Base-by-base conservation (phyloP, 108 stramenopile species). In the Pseudonitzschia multistriata region DNA sequence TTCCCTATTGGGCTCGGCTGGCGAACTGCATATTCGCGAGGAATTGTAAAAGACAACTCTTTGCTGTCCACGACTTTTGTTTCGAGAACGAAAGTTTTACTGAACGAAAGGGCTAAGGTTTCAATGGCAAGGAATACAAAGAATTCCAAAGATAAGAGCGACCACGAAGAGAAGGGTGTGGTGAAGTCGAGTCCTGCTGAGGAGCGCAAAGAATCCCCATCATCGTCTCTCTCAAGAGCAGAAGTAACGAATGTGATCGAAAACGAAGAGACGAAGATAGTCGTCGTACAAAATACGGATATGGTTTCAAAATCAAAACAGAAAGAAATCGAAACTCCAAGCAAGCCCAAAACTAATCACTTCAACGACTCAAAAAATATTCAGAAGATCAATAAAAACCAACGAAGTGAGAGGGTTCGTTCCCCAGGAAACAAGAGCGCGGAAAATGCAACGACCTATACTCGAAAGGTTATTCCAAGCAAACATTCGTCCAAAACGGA, bases 1-100 rank as follows among this genome's bases (percentile, higher is more conserved):
- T 50, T 92, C 13, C 85, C 86, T 39, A 68, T 79, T 60, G 85
- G 85, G 13, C 67, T 89, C 52, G 80, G 77, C 29, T 92, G 91
- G 88, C 73, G 85, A 61, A 77, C 83, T 30, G 87, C 82, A 27
- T 48, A 60, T 47, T 76, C 74, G 35, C 78, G 86, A 10, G 85
- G 87, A 25, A 80, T 90, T 17, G 78, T 84, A 11, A 59, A 77
- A 24, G 74, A 70, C 39, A 70, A 55, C 11, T 77, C 76, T 27
- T 22, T 71, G 15, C n/a, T 49, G 24, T 21, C 30, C 13, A 66
- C 17, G 5, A 27, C 42, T 21, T 47, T 71, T 36, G 50, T 7
- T 22, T 45, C 35, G 14, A 53, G 49, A 33, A 71, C 76, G 13
- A 66, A 49, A 15, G 24, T 10, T n/a, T 59, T 59, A 59, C 57